Conservation (phyloP, 805 yeast genomes). For the Candida sonorensis region DNA sequence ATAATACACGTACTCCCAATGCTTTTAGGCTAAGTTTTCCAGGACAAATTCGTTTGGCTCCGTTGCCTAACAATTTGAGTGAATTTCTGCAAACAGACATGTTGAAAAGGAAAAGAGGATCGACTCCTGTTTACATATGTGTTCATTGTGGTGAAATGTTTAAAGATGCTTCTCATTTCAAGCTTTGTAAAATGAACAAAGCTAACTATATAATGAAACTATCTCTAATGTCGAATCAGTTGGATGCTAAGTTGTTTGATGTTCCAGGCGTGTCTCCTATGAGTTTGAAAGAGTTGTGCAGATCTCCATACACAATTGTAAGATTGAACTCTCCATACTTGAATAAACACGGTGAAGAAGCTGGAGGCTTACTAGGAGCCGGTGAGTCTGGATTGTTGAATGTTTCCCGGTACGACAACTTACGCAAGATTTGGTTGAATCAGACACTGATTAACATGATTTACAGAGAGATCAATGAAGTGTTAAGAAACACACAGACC, state of each 20-base stretch:
- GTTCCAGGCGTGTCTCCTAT: too few species aligned
- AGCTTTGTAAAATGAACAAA: constrained; percentile 15
- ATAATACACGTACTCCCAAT: too few species aligned
- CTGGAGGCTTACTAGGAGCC: constrained; percentile 44
- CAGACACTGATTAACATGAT: too few species aligned
- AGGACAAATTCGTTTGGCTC: constrained; percentile 19
- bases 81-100: constrained; percentile 42
- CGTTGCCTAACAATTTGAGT: constrained; percentile 27
- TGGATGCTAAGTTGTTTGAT: too few species aligned
- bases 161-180: constrained; percentile 11
- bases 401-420: constrained; percentile 43
- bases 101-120: constrained; percentile 24
- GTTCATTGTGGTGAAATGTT: constrained; percentile 21
- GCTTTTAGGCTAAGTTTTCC: constrained; percentile 27
- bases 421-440: constrained; percentile 47
- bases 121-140: constrained; percentile 15
- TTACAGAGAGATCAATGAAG: not conserved
- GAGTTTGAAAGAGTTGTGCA: too few species aligned
- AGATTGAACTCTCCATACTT: constrained; percentile 58
- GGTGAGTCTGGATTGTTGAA: constrained; percentile 52
- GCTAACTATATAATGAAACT: constrained; percentile 15
- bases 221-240: constrained; percentile 11
- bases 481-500: too few species aligned
- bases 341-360: constrained; percentile 71
- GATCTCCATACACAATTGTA: too few species aligned